Conservation (phyloP, 768 basidiomycete genomes). For the Candolleomyces aberdarensis region DNA sequence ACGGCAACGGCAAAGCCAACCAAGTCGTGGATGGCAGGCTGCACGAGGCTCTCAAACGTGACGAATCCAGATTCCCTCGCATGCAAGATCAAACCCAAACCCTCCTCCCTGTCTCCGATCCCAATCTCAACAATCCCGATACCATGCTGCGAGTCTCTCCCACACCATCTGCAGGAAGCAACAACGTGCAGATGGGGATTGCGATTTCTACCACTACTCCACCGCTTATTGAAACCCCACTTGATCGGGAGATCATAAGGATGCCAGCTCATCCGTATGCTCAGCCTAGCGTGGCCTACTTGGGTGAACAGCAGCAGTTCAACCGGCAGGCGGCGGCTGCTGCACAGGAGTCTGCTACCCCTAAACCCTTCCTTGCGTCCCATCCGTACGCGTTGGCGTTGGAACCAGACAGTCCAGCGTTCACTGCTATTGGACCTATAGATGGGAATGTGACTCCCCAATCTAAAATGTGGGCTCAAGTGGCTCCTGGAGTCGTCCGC, state of each 20-base stretch:
- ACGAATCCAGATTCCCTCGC: slow-evolving; percentile 39
- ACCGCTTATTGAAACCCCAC: slow-evolving; percentile 24
- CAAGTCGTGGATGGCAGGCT: slow-evolving; percentile 14
- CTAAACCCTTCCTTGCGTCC: slow-evolving; percentile 25
- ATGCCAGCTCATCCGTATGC: slow-evolving; percentile 50
- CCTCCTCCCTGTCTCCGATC: slow-evolving; percentile 16
- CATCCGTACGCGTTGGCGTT: slow-evolving; percentile 44
- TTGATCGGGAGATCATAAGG: slow-evolving; percentile 28
- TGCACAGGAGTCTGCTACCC: no score
- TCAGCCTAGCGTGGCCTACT: slow-evolving; percentile 35
- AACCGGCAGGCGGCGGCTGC: neutral
- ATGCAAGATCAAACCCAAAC: slow-evolving; percentile 41
- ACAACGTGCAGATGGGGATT: slow-evolving; percentile 31
- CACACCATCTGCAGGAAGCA: slow-evolving; percentile 26
- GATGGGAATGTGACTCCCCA: slow-evolving; percentile 39
- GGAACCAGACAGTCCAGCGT: slow-evolving; percentile 23
- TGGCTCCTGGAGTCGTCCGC: slow-evolving; percentile 41
- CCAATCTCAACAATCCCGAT: slow-evolving; percentile 1
- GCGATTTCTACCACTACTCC: slow-evolving; percentile 29
- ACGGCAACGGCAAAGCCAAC: slow-evolving; percentile 20
- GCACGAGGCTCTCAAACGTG: slow-evolving; percentile 34
- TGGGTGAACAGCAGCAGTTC: slow-evolving; percentile 4
- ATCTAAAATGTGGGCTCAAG: slow-evolving; percentile 50
- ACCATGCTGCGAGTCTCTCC: slow-evolving; percentile 21
- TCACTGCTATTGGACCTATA: slow-evolving; percentile 28